A percentile compares a stretch with the other conserved stretches of the same genome.
These are phyloP conservation scores for Lactarius trivialis DNA, from an alignment of 768 basidiomycete genomes.

Conservation along the genomic window DNA sequence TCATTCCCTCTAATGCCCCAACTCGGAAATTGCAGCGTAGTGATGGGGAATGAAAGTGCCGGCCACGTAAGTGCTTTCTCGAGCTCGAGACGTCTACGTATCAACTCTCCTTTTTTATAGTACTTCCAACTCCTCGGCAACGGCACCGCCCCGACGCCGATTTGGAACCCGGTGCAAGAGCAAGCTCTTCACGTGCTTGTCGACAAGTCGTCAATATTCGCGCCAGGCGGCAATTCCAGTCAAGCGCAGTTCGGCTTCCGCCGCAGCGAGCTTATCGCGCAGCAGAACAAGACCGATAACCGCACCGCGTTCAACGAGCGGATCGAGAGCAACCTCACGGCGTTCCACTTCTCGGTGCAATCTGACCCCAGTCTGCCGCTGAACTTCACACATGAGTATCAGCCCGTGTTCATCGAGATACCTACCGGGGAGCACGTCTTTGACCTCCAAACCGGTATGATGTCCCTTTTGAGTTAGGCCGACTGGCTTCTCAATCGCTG, in stretches of 20 bases:
- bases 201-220: slow-evolving; percentile 52
- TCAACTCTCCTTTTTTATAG: slow-evolving; percentile 26
- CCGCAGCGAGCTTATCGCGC: slow-evolving; percentile 55
- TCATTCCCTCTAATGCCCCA: not conserved
- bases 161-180: slow-evolving; percentile 42
- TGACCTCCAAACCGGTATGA: slow-evolving; percentile 35
- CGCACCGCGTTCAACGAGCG: slow-evolving; percentile 30
- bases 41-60: slow-evolving; percentile 48
- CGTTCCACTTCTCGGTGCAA: slow-evolving; percentile 47
- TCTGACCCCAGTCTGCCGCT: slow-evolving; percentile 37
- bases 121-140: slow-evolving; percentile 40
- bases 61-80: slow-evolving; percentile 38
- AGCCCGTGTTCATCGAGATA: slow-evolving; percentile 57
- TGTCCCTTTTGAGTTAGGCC: not conserved
- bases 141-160: slow-evolving; percentile 38
- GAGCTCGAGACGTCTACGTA: not conserved
- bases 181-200: slow-evolving; percentile 48
- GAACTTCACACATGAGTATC: slow-evolving; percentile 54
- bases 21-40: slow-evolving; percentile 34
- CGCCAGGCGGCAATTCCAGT: slow-evolving; percentile 43
- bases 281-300: slow-evolving; percentile 32
- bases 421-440: slow-evolving; percentile 55
- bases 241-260: slow-evolving; percentile 50
- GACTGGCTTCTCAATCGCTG: too few relatives aligned
- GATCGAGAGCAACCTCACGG: slow-evolving; percentile 40